phyloP scores from a whole-genome alignment of 352 stramenopile genomes.

The Globisporangium solare region DNA sequence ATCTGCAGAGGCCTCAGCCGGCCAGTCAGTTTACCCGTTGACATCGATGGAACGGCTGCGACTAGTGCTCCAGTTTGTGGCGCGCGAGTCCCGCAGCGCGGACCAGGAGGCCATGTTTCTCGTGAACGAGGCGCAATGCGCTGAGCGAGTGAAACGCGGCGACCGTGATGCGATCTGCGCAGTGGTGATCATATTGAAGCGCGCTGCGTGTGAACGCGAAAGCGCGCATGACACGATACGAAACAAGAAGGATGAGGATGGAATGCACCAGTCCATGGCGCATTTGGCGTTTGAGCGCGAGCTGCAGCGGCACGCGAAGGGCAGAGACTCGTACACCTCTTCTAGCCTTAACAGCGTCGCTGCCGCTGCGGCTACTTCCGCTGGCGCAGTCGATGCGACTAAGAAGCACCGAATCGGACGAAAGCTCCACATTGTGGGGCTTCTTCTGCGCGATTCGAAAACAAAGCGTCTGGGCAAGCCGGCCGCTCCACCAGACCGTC shows the following conservation, averaged over 20 bases:
- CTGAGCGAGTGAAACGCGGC: conserved; percentile 28
- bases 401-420: not conserved
- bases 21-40: too few species aligned
- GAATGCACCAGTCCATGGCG: not conserved
- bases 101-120: conserved; percentile 45
- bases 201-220: conserved; percentile 10
- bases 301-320: not conserved
- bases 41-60: conserved; percentile 17
- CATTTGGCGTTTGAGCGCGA: not conserved
- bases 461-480: not conserved
- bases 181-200: conserved; percentile 40
- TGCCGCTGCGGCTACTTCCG: not conserved
- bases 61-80: conserved; percentile 35
- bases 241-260: too few species aligned
- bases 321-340: not conserved
- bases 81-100: conserved; percentile 27
- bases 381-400: too few species aligned
- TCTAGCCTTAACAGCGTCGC: not conserved
- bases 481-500: not conserved
- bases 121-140: conserved; percentile 42
- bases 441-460: conserved; percentile 3
- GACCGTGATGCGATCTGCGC: conserved; percentile 33
- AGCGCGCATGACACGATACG: too few species aligned
- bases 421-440: conserved; percentile 3
- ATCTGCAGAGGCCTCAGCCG: too few species aligned